These are phyloP conservation scores for Aspergillus pseudotamarii DNA, from an alignment of 2,329 filamentous ascomycete genomes.

Conservation along the genomic window DNA sequence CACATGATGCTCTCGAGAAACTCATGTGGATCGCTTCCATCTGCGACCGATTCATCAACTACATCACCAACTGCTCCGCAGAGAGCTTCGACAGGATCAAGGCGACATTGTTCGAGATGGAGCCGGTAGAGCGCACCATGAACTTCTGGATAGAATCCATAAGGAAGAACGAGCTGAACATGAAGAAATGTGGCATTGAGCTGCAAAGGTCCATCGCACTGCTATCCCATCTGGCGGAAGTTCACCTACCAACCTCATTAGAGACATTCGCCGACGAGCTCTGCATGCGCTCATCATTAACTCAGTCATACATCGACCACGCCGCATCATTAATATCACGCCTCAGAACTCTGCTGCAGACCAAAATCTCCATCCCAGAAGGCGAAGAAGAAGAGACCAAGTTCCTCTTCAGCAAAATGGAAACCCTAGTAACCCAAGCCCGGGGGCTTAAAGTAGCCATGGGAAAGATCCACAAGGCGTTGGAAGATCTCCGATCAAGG, in stretches of 20 bases:
- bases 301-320: slow-evolving; percentile 81
- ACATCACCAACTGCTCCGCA: slow-evolving; percentile 75
- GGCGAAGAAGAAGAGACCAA: slow-evolving; percentile 71
- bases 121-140: slow-evolving; percentile 85
- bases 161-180: slow-evolving; percentile 81
- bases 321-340: slow-evolving; percentile 69
- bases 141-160: slow-evolving; percentile 87
- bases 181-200: slow-evolving; percentile 78
- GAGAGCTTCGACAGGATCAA: slow-evolving; percentile 79
- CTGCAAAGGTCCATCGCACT: slow-evolving; percentile 82
- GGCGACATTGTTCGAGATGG: slow-evolving; percentile 80
- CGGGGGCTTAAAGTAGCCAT: slow-evolving; percentile 82
- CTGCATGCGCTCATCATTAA: slow-evolving; percentile 73
- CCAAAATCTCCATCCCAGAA: slow-evolving; percentile 58
- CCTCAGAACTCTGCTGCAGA: slow-evolving; percentile 67
- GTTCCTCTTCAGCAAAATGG: slow-evolving; percentile 70
- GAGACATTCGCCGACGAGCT: slow-evolving; percentile 77
- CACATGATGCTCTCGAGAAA: slow-evolving; percentile 81
- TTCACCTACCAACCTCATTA: slow-evolving; percentile 71
- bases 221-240: slow-evolving; percentile 81
- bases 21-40: slow-evolving; percentile 81
- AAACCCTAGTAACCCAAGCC: slow-evolving; percentile 72
- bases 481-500: slow-evolving; percentile 76
- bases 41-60: slow-evolving; percentile 80
- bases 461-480: slow-evolving; percentile 73